These are phyloP conservation scores for Solanum hybrid DNA, from an alignment of 305 asterid genomes.

Conservation along the genomic window DNA sequence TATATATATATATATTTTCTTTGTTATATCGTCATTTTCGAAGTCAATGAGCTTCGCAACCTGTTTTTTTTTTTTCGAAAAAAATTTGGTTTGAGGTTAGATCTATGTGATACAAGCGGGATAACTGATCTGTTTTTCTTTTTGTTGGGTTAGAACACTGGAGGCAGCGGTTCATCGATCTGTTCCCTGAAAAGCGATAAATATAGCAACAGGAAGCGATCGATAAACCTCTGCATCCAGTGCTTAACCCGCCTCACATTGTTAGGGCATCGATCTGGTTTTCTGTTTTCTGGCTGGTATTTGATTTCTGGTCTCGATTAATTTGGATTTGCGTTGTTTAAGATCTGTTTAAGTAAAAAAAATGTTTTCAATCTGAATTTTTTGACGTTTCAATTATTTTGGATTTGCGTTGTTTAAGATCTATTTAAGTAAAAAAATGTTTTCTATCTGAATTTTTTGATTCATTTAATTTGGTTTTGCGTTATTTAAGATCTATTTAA, in stretches of 20 bases:
- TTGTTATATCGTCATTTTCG: not conserved
- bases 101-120: not conserved
- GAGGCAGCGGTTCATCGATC: conserved; percentile 48
- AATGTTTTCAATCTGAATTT: not conserved
- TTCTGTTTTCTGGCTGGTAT: not conserved
- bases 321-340: not conserved
- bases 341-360: not conserved
- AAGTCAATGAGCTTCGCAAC: not conserved
- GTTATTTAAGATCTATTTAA: not conserved
- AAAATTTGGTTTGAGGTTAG: not conserved
- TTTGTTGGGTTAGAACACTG: conserved; percentile 23
- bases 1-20: not conserved
- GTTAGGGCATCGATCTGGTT: not conserved
- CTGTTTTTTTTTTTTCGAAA: not conserved
- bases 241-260: conserved; percentile 5
- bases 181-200: conserved; percentile 22
- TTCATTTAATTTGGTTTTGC: not conserved
- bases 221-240: conserved; percentile 54
- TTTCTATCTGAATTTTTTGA: not conserved
- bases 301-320: not conserved
- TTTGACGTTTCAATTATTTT: not conserved
- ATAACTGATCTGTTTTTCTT: not conserved
- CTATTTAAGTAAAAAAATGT: not conserved
- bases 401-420: not conserved
- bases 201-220: conserved; percentile 19